Conservation (phyloP, 352 stramenopile species). For the Globisporangium yorkense region DNA sequence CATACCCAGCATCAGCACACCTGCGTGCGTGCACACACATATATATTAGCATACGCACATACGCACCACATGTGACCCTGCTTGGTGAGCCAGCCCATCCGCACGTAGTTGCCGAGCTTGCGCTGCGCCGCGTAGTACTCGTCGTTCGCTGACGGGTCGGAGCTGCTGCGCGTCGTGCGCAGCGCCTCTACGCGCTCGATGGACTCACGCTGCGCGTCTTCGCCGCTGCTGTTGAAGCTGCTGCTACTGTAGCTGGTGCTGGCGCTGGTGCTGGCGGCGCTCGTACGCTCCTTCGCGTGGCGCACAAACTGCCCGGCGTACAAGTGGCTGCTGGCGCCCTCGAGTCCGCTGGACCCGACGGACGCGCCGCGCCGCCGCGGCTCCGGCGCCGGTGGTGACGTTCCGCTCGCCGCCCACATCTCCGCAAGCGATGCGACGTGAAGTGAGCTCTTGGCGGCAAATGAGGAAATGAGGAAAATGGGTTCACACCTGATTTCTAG, state of each 20-base stretch:
- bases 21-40: not conserved
- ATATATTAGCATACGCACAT: not conserved
- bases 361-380: slow-evolving; percentile 12
- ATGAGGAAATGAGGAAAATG: not conserved
- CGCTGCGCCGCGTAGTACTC: slow-evolving; percentile 59
- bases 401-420: not conserved
- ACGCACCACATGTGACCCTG: slow-evolving; percentile 73
- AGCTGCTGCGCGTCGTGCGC: slow-evolving; percentile 36
- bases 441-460: not conserved
- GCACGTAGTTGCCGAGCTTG: slow-evolving; percentile 68
- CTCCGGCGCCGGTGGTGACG: slow-evolving; percentile 5
- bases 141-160: slow-evolving; percentile 62
- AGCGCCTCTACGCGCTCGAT: slow-evolving; percentile 20
- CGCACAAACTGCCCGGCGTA: slow-evolving; percentile 10
- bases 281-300: slow-evolving; percentile 10
- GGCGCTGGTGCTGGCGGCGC: slow-evolving; percentile 2
- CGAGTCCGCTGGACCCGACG: slow-evolving; percentile 13
- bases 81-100: slow-evolving; percentile 83
- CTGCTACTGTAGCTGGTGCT: not conserved
- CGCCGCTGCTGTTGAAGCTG: not conserved
- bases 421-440: not conserved
- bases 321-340: slow-evolving; percentile 8
- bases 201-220: not conserved
- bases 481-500: not conserved
- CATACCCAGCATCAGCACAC: not conserved